Evolutionary conservation across 805 yeast genomes (phyloP), one percentile per base, ranked within the genome.

Genomic region (Vanderwaltozyma verrucispora): DNA sequence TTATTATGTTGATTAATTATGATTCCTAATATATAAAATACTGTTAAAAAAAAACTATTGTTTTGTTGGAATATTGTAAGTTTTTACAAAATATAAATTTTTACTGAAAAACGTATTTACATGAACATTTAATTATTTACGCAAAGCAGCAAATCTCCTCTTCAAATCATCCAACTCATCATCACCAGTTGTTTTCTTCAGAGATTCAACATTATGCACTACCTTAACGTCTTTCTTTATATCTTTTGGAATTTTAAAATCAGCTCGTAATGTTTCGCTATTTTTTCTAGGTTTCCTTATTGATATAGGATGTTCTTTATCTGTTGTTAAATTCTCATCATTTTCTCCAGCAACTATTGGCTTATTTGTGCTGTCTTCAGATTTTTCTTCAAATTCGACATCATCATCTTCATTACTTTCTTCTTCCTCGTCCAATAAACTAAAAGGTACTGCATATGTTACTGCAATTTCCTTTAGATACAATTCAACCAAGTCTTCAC

Each of bases 381-480:
- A 58, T 18, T 55, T 66, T 15, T 59, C 66, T 13, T 55, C 65
- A 19, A 50, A 62, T 10, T 44, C 59, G 2, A 14, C 24, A 24
- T 45, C 52, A 11, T 45, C 50, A 6, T 42, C 53, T 8, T 45
- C 46, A 35, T 48, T 52, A n/a, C 49, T 58, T 3, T 45, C 59
- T 12, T 19, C 28, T 7, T 51, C 58, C n/a, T 29, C 29, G 25
- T 48, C 49, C 14, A 76, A 54, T 12, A 75, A 79, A 24, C 84
- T 75, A 49, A 75, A 87, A 1, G 86, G 81, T 0, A 78, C 92
- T 17, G 71, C 69, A 51, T 87, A 86, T 0, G 94, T 82, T 36
- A 67, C 67, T 1, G 95, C 94, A 43, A 86, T 86, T 51, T 86
- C 96, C 37, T 71, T 64, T 43, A 87, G 63, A 50, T 87, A 87